Evolutionary conservation across 1,139 yeast genomes (phyloP).

Genomic region (Pneumocystis sp.): DNA sequence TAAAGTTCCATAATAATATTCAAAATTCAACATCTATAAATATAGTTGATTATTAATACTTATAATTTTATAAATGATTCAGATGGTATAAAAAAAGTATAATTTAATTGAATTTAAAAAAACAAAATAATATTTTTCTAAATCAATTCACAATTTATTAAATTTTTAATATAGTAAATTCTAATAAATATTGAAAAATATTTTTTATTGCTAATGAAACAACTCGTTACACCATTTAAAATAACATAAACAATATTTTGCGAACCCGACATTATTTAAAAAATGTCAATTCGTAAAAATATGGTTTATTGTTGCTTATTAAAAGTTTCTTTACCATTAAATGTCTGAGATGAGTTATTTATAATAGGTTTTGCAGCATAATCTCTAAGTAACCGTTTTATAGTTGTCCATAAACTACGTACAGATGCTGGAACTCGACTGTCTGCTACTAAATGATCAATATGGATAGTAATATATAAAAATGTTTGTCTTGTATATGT

Average conservation of each 20-base stretch:
- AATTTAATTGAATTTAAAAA: neutral
- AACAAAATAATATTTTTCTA: neutral
- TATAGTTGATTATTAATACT: neutral
- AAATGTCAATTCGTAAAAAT: neutral
- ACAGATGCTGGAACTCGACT: slow-evolving; percentile 8
- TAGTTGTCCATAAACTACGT: slow-evolving; percentile 10
- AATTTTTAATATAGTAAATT: neutral
- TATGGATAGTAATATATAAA: slow-evolving; percentile 6
- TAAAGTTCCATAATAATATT: neutral
- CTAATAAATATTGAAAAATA: neutral
- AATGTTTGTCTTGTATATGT: slow-evolving; percentile 12
- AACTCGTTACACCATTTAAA: neutral
- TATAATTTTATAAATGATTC: neutral
- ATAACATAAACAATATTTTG: neutral
- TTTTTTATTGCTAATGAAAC: neutral
- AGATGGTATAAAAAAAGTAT: neutral
- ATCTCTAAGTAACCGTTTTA: slow-evolving; percentile 7
- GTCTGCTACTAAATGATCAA: slow-evolving; percentile 12
- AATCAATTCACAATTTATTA: neutral
- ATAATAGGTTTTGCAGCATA: slow-evolving; percentile 7
- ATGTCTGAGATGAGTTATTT: neutral
- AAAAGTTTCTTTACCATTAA: neutral
- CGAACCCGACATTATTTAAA: neutral
- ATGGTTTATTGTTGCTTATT: neutral
- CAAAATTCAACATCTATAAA: neutral